Evolutionary conservation across 768 basidiomycete species (phyloP).

Genomic region (Pholiota molesta): DNA sequence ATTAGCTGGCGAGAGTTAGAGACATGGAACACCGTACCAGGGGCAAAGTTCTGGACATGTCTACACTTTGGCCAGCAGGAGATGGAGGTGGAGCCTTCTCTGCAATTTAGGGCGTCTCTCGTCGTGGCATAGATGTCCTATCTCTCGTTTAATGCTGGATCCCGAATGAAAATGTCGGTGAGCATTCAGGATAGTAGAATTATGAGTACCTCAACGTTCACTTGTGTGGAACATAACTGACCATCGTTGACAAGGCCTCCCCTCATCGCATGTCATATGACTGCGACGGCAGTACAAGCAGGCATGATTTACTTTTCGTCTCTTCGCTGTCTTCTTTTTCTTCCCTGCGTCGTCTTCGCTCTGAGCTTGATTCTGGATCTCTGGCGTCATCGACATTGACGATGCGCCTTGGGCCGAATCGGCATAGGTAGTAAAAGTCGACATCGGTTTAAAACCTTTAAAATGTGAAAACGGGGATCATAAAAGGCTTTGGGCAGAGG

Average conservation of each 20-base stretch:
- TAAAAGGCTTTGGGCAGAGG: neutral
- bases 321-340: conserved; percentile 60
- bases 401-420: conserved; percentile 21
- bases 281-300: conserved; percentile 92
- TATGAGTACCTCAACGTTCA: neutral
- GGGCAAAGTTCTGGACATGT: conserved; percentile 44
- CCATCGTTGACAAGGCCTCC: conserved; percentile 92
- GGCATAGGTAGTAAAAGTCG: conserved; percentile 24
- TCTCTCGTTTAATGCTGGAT: conserved; percentile 90
- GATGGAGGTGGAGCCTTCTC: conserved; percentile 44
- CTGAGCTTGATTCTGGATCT: conserved; percentile 10
- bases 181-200: neutral
- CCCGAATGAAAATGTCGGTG: conserved; percentile 2
- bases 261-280: conserved; percentile 93
- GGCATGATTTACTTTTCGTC: conserved; percentile 90
- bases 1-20: neutral
- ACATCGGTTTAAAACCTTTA: conserved; percentile 17
- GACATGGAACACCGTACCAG: conserved; percentile 36
- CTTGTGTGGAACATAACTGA: conserved; percentile 40
- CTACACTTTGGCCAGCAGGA: conserved; percentile 28
- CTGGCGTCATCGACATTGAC: conserved; percentile 10
- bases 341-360: conserved; percentile 40
- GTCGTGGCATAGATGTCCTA: conserved; percentile 92
- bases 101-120: conserved; percentile 60
- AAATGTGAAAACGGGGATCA: neutral